phyloP scores from a whole-genome alignment of 75 land plant genomes.

The Larix kaempferi region DNA sequence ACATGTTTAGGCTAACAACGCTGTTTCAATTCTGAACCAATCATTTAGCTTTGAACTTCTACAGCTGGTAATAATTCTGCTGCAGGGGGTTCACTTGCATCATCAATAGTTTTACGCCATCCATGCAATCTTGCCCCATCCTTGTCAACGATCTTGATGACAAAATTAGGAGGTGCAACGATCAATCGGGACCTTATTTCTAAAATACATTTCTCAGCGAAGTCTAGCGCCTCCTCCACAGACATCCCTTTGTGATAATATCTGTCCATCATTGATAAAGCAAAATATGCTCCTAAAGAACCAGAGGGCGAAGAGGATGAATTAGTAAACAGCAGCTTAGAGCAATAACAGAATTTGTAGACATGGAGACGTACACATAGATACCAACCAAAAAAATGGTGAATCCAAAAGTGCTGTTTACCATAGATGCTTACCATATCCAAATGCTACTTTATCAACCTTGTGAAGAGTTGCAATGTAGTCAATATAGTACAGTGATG shows the following conservation, averaged over 20 bases:
- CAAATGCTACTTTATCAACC: conserved; percentile 88
- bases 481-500: conserved; percentile 86
- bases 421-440: conserved; percentile 52
- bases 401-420: neutral
- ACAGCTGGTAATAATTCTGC: no score
- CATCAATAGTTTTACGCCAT: conserved; percentile 73
- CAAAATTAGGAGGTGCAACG: conserved; percentile 86
- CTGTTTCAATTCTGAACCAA: no score
- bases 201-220: conserved; percentile 73
- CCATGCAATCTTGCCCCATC: conserved; percentile 86
- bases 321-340: neutral
- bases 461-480: conserved; percentile 94
- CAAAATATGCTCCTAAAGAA: conserved; percentile 65
- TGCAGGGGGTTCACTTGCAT: conserved; percentile 15
- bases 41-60: no score
- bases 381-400: neutral
- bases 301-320: neutral
- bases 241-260: conserved; percentile 75
- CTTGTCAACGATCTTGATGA: conserved; percentile 95
- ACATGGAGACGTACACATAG: neutral
- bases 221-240: conserved; percentile 71
- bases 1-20: no score
- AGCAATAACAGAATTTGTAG: no score
- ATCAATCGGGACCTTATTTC: conserved; percentile 84
- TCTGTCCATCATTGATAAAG: conserved; percentile 83